Conservation (phyloP, 352 stramenopile species). For the Phytophthora sansomeana region DNA sequence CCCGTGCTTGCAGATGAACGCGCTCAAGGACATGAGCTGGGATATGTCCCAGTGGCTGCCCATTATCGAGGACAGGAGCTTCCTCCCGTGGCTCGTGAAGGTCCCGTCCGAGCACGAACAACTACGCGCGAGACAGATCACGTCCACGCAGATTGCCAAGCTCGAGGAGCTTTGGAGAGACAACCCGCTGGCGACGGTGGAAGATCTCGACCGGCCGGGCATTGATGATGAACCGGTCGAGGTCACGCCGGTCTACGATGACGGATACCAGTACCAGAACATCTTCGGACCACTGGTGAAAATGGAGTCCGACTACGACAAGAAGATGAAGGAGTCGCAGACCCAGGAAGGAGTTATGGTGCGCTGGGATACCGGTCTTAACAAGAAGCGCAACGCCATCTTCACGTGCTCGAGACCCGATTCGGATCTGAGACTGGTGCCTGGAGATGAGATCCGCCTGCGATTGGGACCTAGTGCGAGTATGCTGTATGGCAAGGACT, state of each 20-base stretch:
- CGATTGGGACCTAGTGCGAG: slow-evolving; percentile 86
- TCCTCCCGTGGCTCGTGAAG: slow-evolving; percentile 98
- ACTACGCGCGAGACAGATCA: slow-evolving; percentile 95
- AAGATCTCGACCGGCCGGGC: slow-evolving; percentile 95
- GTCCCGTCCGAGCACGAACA: slow-evolving; percentile 93
- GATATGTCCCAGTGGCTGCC: slow-evolving; percentile 98
- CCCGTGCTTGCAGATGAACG: slow-evolving; percentile 96
- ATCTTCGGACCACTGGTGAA: slow-evolving; percentile 99
- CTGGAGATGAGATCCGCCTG: slow-evolving; percentile 97
- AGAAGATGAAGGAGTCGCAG: slow-evolving; percentile 98
- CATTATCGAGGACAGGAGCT: slow-evolving; percentile 97
- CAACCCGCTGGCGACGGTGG: slow-evolving; percentile 95
- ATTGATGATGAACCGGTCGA: slow-evolving; percentile 90
- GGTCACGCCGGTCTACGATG: slow-evolving; percentile 95
- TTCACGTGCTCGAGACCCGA: slow-evolving; percentile 94
- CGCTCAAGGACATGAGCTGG: slow-evolving; percentile 99
- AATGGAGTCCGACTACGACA: slow-evolving; percentile 99
- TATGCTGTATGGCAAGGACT: slow-evolving; percentile 89
- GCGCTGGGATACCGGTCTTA: slow-evolving; percentile 96
- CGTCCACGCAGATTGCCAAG: slow-evolving; percentile 90
- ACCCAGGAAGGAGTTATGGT: slow-evolving; percentile 95
- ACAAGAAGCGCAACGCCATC: slow-evolving; percentile 96
- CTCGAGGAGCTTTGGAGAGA: slow-evolving; percentile 96
- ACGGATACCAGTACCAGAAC: slow-evolving; percentile 99
- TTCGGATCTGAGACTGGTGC: slow-evolving; percentile 92